Conservation (phyloP, 495 filamentous ascomycete genomes). For the Aspergillus bridgeri region DNA sequence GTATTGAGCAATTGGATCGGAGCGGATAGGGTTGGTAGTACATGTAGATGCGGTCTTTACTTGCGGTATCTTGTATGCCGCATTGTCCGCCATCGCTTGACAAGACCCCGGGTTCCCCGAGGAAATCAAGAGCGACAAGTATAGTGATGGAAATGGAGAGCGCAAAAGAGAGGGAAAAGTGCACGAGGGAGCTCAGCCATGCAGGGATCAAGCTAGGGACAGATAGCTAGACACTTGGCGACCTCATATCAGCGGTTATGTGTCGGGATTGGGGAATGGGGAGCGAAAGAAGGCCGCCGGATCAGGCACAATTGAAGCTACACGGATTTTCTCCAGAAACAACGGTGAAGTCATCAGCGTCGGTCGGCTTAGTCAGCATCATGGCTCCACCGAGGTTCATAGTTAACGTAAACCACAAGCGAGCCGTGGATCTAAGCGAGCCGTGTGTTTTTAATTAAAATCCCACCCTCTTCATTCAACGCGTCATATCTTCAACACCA, state of each 20-base stretch:
- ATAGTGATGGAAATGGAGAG: background rate
- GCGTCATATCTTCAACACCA: too few relatives aligned
- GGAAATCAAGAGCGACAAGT: background rate
- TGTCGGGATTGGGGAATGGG: background rate
- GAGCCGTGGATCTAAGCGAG: too few relatives aligned
- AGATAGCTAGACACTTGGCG: background rate
- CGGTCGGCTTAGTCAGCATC: conserved; percentile 7
- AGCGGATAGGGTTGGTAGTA: conserved; percentile 7
- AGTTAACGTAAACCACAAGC: too few relatives aligned
- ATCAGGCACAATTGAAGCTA: background rate
- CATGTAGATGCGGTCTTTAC: conserved; percentile 35
- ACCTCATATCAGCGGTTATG: background rate
- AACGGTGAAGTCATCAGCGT: conserved; percentile 23
- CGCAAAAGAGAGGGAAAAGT: background rate
- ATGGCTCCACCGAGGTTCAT: background rate
- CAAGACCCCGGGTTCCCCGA: background rate
- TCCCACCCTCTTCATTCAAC: too few relatives aligned
- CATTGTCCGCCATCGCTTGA: conserved; percentile 36
- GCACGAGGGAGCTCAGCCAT: background rate
- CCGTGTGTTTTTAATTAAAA: too few relatives aligned
- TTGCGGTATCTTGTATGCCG: conserved; percentile 29
- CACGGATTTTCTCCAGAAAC: background rate
- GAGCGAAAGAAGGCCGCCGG: background rate
- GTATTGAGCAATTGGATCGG: background rate
- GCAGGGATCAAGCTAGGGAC: background rate